These are phyloP conservation scores for Nakazawaea populi DNA, from an alignment of 805 yeast genomes.

Conservation along the genomic window DNA sequence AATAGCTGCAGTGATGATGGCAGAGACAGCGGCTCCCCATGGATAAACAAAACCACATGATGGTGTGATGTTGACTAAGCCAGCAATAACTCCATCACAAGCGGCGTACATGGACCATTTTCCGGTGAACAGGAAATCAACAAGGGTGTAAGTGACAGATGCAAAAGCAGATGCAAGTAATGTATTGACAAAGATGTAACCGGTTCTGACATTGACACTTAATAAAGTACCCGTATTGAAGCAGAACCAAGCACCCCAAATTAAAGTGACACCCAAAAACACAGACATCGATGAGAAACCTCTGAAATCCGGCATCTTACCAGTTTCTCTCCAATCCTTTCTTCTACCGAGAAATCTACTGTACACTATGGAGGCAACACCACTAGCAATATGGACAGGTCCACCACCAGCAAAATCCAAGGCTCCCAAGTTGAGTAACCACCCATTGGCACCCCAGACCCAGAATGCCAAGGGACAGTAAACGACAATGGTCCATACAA, in stretches of 20 bases:
- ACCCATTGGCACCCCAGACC: conserved; percentile 42
- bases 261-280: conserved; percentile 37
- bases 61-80: conserved; percentile 41
- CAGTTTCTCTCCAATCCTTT: conserved; percentile 18
- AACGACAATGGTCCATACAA: conserved; percentile 35
- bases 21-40: conserved; percentile 39
- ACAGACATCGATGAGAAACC: conserved; percentile 32
- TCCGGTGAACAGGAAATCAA: conserved; percentile 35
- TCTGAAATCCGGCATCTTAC: conserved; percentile 17
- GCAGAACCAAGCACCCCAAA: conserved; percentile 46
- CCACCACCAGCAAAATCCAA: conserved; percentile 47
- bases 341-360: conserved; percentile 38
- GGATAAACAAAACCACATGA: conserved; percentile 41
- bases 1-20: conserved; percentile 30
- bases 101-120: conserved; percentile 37
- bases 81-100: conserved; percentile 40
- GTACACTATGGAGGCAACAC: conserved; percentile 36
- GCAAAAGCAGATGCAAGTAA: conserved; percentile 47
- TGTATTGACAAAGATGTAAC: conserved; percentile 42
- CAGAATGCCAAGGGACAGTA: conserved; percentile 41
- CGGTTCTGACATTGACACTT: conserved; percentile 34
- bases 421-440: conserved; percentile 36
- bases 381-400: conserved; percentile 41
- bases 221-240: conserved; percentile 41
- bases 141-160: conserved; percentile 34